phyloP scores from a whole-genome alignment of 192 early-diverging fungal genomes.

The Coemansia sp. region DNA sequence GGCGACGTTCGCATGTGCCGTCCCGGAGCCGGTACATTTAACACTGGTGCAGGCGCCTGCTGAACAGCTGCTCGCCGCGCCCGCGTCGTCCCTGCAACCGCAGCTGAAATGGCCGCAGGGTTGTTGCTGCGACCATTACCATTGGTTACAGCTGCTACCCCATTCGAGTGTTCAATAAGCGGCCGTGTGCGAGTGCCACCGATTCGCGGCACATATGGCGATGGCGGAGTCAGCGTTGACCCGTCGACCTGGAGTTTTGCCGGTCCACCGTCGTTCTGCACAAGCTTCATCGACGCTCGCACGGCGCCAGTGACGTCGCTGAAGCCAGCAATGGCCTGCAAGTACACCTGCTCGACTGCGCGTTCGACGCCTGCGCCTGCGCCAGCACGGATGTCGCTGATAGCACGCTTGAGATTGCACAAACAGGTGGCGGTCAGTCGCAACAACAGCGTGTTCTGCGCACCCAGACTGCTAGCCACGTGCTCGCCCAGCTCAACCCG shows the following conservation, averaged over 20 bases:
- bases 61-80: conserved; percentile 22
- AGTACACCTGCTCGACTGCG: conserved; percentile 41
- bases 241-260: conserved; percentile 36
- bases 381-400: conserved; percentile 11
- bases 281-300: conserved; percentile 34
- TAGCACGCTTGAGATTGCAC: conserved; percentile 32
- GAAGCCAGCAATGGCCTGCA: conserved; percentile 51
- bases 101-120: conserved; percentile 40
- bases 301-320: conserved; percentile 39
- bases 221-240: conserved; percentile 39
- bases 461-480: conserved; percentile 20
- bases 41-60: background rate
- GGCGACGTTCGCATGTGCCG: conserved; percentile 29
- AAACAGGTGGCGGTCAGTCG: conserved; percentile 42
- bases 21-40: background rate
- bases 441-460: conserved; percentile 38
- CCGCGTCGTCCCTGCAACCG: conserved; percentile 48
- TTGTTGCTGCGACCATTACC: conserved; percentile 20
- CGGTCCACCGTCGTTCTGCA: conserved; percentile 32
- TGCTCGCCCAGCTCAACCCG: conserved; percentile 46
- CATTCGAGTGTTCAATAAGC: conserved; percentile 1
- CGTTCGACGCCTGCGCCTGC: conserved; percentile 9
- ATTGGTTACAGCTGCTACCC: background rate
- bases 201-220: conserved; percentile 37
- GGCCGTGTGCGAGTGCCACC: background rate